Evolutionary conservation across 148 eudicot species (phyloP).

Genomic region (Rhododendron vialii): DNA sequence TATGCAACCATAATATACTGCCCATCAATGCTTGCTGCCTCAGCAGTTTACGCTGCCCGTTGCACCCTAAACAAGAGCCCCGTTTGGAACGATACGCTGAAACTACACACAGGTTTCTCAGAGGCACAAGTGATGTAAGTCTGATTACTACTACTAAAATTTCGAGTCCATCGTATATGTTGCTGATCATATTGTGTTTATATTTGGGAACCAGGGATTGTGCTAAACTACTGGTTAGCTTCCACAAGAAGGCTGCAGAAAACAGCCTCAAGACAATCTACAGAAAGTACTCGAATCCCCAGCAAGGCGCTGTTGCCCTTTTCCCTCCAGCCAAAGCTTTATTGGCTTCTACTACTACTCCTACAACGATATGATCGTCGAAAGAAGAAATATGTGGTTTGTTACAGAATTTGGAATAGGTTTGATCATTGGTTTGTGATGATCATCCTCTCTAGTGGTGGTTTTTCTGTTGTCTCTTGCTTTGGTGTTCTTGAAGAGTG

Average conservation of each 20-base stretch:
- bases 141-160: background rate
- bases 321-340: constrained; percentile 49
- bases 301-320: constrained; percentile 52
- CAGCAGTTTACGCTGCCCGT: constrained; percentile 83
- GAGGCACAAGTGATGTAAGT: constrained; percentile 60
- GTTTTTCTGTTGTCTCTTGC: background rate
- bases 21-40: constrained; percentile 85
- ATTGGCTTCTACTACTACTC: constrained; percentile 11
- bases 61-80: constrained; percentile 58
- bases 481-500: background rate
- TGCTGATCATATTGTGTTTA: background rate
- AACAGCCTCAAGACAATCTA: constrained; percentile 51
- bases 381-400: background rate
- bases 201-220: constrained; percentile 44
- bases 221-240: constrained; percentile 54
- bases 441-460: background rate
- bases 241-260: constrained; percentile 49
- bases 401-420: background rate
- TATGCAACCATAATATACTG: constrained; percentile 38
- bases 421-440: background rate
- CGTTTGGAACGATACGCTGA: constrained; percentile 71
- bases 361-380: background rate
- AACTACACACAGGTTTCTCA: constrained; percentile 59
- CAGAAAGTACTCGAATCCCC: constrained; percentile 55
- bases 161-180: background rate